Evolutionary conservation across 129 eudicot species (phyloP).

Genomic region (Rutidosis leptorrhynchoides): DNA sequence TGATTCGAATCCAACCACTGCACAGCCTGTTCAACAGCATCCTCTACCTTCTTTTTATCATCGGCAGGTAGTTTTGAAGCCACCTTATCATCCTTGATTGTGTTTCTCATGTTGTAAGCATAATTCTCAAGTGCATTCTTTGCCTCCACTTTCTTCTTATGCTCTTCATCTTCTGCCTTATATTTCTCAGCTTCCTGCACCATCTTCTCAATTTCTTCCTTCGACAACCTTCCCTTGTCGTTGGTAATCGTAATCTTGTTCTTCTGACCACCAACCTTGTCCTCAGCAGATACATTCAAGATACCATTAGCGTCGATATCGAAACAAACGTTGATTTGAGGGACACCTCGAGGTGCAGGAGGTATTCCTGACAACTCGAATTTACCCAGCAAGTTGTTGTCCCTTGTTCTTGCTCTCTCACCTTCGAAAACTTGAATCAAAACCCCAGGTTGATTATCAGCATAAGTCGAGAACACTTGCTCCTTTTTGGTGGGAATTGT

Average conservation of each 20-base stretch:
- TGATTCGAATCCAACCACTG: constrained; percentile 21
- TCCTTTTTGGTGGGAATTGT: constrained; percentile 23
- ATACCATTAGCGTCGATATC: constrained; percentile 36
- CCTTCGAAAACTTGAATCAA: constrained; percentile 19
- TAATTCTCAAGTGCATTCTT: constrained; percentile 13
- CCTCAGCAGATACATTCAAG: constrained; percentile 54
- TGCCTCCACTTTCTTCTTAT: constrained; percentile 11
- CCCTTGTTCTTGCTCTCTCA: constrained; percentile 13
- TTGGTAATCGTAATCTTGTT: constrained; percentile 51
- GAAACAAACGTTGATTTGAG: not conserved
- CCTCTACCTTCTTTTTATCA: constrained; percentile 20
- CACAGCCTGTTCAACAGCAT: constrained; percentile 13
- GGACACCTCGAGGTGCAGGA: constrained; percentile 15
- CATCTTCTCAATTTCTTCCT: constrained; percentile 42
- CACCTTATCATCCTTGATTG: not conserved
- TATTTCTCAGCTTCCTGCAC: constrained; percentile 40
- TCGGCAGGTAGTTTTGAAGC: not conserved
- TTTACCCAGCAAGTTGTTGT: constrained; percentile 19
- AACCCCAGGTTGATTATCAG: constrained; percentile 10
- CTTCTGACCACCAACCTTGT: constrained; percentile 51
- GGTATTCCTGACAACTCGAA: constrained; percentile 19
- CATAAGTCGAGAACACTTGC: not conserved
- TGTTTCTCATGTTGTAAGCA: constrained; percentile 14
- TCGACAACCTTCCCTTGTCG: constrained; percentile 32
- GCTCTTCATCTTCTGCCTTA: constrained; percentile 23